Base-by-base conservation (phyloP, 2,329 filamentous ascomycete species). In the Colletotrichum theobromicola region DNA sequence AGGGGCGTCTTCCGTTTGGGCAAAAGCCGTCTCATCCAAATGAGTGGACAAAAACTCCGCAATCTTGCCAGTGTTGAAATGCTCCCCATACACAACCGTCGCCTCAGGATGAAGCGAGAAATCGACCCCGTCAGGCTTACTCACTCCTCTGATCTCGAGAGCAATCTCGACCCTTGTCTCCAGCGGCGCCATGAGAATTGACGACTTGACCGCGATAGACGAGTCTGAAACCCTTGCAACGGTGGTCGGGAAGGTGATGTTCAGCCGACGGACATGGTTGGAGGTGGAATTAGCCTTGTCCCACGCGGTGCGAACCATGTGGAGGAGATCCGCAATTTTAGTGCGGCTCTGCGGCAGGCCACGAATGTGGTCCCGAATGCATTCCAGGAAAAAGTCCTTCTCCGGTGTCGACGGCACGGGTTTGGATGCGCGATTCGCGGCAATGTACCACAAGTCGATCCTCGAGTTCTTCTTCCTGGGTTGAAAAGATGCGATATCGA, bases 21-120 rank as follows among this genome's bases (percentile, higher is more conserved):
- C 67, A 5, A 46, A 28, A 10, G 55, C 55, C 21, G 80, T n/a
- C n/a, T 79, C 77, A 61, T 87, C 83, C 79, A 93, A 84, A 81
- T 89, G 87, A 42, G 88, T 88, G 15, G 85, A 82, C 76, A 97
- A 80, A 77, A 94, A 95, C 70, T 95, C 93, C n/a, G 85, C 87
- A 86, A 97, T 93, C 83, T 94, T 95, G 64, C 87, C 90, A 77
- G 92, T 91, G 77, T 95, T 94, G 82, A 96, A 95, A 74, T 90
- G 88, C 83, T 96, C 94, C 0, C 94, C 94, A 81, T 97, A 97
- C 3, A 95, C 86, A 2, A 96, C 91, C 67, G 86, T 87, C 0
- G 92, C 93, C 26, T 85, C 85, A 2, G 89, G 87, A 7, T 84
- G 84, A 28, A 94, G 84, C 16, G 83, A 82, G 42, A 94, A 87